phyloP scores from a whole-genome alignment of 331 rosid genomes.

The Quercus tomentella region DNA sequence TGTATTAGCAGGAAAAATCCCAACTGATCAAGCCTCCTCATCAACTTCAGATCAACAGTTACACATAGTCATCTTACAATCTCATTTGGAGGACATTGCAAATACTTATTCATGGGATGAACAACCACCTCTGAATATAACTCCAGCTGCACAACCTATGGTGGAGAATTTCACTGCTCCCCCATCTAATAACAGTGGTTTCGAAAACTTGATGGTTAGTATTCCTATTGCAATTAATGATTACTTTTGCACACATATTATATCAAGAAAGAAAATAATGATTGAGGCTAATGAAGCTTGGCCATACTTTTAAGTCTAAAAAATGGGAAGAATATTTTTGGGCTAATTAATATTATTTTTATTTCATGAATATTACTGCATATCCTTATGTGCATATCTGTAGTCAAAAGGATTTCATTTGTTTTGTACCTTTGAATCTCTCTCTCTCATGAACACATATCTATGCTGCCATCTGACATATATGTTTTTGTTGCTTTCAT shows the following conservation, averaged over 20 bases:
- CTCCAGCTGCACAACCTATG: conserved; percentile 2
- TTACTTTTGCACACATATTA: neutral
- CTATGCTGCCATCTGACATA: neutral
- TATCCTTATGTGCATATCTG: neutral
- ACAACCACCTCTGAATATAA: neutral
- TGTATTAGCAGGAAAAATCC: conserved; percentile 14
- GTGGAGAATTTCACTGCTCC: conserved; percentile 15
- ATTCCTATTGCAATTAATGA: neutral
- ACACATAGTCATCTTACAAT: conserved; percentile 3
- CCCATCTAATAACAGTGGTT: conserved; percentile 9
- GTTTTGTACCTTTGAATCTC: neutral
- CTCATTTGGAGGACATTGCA: conserved; percentile 10
- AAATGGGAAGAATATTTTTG: neutral
- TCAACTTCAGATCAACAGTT: conserved; percentile 17
- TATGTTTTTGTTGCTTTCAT: neutral
- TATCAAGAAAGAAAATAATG: neutral
- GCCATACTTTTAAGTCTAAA: neutral
- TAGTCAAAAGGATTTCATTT: neutral
- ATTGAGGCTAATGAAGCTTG: neutral
- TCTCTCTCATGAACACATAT: neutral
- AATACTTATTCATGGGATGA: conserved; percentile 20
- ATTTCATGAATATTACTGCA: neutral
- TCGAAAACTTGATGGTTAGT: conserved; percentile 36
- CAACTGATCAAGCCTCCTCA: conserved; percentile 17
- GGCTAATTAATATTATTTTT: neutral